Base-by-base conservation (phyloP, 2,329 filamentous ascomycete species). In the Ascochyta lentis region DNA sequence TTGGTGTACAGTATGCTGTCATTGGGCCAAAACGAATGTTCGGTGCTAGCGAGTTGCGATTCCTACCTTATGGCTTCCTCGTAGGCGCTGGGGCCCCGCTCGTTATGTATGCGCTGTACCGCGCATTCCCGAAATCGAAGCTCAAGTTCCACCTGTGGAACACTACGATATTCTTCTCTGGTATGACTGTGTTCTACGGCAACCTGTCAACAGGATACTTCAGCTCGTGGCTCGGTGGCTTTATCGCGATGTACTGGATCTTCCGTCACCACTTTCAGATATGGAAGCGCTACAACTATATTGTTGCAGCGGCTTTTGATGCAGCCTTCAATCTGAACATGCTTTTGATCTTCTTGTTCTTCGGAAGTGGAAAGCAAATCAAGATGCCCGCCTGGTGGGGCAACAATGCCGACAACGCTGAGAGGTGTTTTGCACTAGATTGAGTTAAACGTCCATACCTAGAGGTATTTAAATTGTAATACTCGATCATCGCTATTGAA, bases 321-420 rank as follows among this genome's bases (percentile, higher is more conserved):
- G 84, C 84, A 0, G 85, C 83, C 0, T 87, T 85, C 66, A 87
- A 87, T 66, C 74, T 87, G 19, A 85, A 86, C 59, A 80, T 86
- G 79, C 61, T 88, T 56, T 73, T 87, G 16, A 81, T 86, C n/a
- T 87, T 87, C 67, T 66, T 87, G 54, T 83, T 81, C 57, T 85
- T 87, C 61, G 82, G 83, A 1, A 80, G 81, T 6, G 84, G 79
- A 0, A 86, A 83, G 74, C 77, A 84, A 29, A 72, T 86, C 7
- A 76, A 72, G 15, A 87, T 87, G 84, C 84, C 84, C n/a, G 68
- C 84, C 57, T 87, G 85, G 85, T 87, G 84, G 84, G 85, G 85
- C 0, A 87, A 87, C 63, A 81, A 85, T 60, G 78, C 72, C 26
- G 73, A 78, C 16, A 83, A 76, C 49, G 81, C 82, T 39, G 85